phyloP scores from a whole-genome alignment of 2,329 filamentous ascomycete genomes.

The Trichoderma koningii region DNA sequence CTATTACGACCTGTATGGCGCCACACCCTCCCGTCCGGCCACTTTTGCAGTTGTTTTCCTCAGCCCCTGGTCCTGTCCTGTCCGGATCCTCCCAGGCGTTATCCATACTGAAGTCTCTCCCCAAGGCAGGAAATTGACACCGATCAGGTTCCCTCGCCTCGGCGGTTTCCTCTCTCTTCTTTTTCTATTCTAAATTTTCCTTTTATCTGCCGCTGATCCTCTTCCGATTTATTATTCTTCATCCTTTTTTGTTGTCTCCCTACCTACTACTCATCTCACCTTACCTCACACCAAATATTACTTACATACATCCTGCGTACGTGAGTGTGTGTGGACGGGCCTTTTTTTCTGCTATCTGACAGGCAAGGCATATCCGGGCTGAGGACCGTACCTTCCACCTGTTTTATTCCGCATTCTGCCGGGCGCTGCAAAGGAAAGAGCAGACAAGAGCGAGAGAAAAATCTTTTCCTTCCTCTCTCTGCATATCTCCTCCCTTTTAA shows the following conservation, averaged over 20 bases:
- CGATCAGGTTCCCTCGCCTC: neutral
- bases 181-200: conserved; percentile 5
- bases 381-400: conserved; percentile 21
- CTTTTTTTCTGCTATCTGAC: conserved; percentile 24
- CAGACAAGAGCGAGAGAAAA: neutral
- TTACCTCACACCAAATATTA: neutral
- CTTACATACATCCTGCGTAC: conserved; percentile 3
- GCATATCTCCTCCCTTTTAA: no score
- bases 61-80: conserved; percentile 9
- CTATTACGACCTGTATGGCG: conserved; percentile 10
- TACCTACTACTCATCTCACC: neutral
- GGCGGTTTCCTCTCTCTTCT: neutral
- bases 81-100: conserved; percentile 11
- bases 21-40: conserved; percentile 13
- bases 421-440: conserved; percentile 20
- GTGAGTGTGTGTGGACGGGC: conserved; percentile 27
- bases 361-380: neutral
- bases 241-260: neutral
- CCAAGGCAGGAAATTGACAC: conserved; percentile 19
- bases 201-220: neutral
- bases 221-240: neutral
- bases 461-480: no score
- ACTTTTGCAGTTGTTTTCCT: neutral
- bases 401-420: conserved; percentile 29
- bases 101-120: neutral